Base-by-base conservation (phyloP, 768 basidiomycete species). In the Exsudoporus frostii region DNA sequence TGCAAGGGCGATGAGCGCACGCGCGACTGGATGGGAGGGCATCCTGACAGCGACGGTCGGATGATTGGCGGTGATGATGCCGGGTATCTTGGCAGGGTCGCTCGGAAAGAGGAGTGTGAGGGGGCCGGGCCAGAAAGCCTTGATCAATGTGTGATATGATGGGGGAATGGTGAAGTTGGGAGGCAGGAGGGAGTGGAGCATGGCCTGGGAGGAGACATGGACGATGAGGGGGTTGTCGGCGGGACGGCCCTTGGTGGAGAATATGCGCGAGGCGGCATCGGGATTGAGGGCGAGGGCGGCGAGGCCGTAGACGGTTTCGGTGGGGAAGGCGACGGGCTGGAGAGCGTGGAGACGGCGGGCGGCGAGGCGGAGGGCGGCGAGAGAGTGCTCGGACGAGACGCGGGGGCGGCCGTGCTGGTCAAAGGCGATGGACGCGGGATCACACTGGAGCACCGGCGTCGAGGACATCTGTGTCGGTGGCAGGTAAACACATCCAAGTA, bases 221-320 rank as follows among this genome's bases (percentile, higher is more conserved):
- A 98, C 90, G 76, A 99, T 99, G 49, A 99, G 79, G 2, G 97
- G 97, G 70, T 99, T 99, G 71, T 99, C 97, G 5, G 88, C 74
- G 7, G 97, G 97, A 48, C 97, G 81, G 36, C 93, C 91, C 65
- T 99, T 99, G 46, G 88, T 88, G 17, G 79, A 69, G 71, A 93
- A 99, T 62, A 99, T 94, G 61, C 78, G 79, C 3, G 78, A 65
- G 6, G 83, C 80, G 3, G 95, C 92, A 15, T 71, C 57, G 8
- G 79, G 57, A 61, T 83, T 74, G 41, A 92, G 73, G 0, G 96
- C 93, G 20, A 85, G 72, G 0, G 93, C 97, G 27, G 90, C 97
- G n/a, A 99, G 83, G 1, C 97, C 97, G 70, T 98, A 99, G 11
- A 99, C 97, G 0, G 97, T 98, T 72, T 99, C 97, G 29, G 97